Evolutionary conservation across 176 grass and related monocot species (phyloP).

Genomic region (Olyra latifolia): DNA sequence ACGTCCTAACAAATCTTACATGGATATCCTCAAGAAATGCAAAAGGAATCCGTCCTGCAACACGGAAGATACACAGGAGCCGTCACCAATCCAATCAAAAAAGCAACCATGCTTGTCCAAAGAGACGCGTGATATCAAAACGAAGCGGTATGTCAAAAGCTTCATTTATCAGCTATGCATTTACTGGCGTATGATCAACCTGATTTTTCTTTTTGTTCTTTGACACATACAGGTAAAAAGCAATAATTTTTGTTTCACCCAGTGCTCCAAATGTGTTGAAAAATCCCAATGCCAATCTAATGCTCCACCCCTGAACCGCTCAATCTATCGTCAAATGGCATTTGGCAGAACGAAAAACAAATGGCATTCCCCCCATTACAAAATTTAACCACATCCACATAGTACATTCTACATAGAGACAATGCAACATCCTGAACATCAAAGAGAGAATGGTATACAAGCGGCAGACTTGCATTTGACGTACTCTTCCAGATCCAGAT

Average conservation of each 20-base stretch:
- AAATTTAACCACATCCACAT: not conserved
- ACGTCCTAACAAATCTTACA: conserved; percentile 67
- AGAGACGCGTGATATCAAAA: not conserved
- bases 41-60: conserved; percentile 76
- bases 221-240: not conserved
- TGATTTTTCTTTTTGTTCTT: not conserved
- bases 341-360: not conserved
- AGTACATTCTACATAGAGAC: not conserved
- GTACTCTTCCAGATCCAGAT: not conserved
- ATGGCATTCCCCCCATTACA: not conserved
- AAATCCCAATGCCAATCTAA: not conserved
- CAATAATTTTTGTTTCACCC: not conserved
- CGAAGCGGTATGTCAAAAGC: not conserved
- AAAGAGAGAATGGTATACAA: not conserved
- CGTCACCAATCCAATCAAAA: not conserved
- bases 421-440: not conserved
- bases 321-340: not conserved
- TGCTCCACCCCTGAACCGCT: not conserved
- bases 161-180: not conserved
- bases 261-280: not conserved
- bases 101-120: not conserved
- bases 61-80: not conserved
- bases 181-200: not conserved
- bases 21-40: conserved; percentile 85
- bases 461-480: not conserved